phyloP scores from a whole-genome alignment of 2,329 filamentous ascomycete species.

The Sarocladium kiliense region DNA sequence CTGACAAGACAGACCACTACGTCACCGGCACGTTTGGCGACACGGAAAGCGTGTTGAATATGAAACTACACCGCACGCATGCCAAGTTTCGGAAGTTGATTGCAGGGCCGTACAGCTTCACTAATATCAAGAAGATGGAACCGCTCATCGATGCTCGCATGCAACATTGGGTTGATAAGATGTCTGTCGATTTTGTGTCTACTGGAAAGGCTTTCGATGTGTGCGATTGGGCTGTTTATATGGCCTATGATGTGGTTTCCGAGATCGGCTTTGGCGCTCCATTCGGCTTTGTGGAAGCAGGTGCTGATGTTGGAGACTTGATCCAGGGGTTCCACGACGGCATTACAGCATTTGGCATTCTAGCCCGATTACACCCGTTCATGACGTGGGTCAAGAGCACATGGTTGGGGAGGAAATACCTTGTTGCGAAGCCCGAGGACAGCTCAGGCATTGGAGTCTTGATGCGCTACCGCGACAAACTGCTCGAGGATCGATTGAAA shows the following conservation, averaged over 20 bases:
- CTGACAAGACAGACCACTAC: constrained; percentile 54
- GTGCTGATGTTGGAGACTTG: constrained; percentile 45
- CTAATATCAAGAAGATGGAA: constrained; percentile 55
- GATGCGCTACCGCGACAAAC: constrained; percentile 52
- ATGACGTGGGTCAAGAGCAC: constrained; percentile 51
- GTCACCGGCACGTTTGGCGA: constrained; percentile 53
- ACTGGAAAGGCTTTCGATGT: constrained; percentile 46
- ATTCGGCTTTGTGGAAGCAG: constrained; percentile 50
- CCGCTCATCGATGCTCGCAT: constrained; percentile 48
- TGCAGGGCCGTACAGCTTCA: constrained; percentile 50
- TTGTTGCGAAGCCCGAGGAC: constrained; percentile 46
- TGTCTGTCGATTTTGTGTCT: constrained; percentile 21
- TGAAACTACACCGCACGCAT: constrained; percentile 46
- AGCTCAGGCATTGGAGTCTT: constrained; percentile 48
- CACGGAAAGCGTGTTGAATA: constrained; percentile 52
- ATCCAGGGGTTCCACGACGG: constrained; percentile 51
- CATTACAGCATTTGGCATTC: constrained; percentile 10
- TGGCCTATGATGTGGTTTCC: constrained; percentile 54
- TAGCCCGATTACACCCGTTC: constrained; percentile 47
- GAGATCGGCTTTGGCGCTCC: constrained; percentile 51
- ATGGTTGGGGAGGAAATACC: constrained; percentile 42
- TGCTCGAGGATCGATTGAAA: constrained; percentile 41
- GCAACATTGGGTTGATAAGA: constrained; percentile 41
- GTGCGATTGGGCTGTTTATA: constrained; percentile 47
- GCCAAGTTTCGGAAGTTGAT: constrained; percentile 48